A percentile compares a stretch with the other conserved stretches of the same genome.
Evolutionary conservation across 148 eudicot genomes (phyloP).

Genomic region (Polygonum aviculare): DNA sequence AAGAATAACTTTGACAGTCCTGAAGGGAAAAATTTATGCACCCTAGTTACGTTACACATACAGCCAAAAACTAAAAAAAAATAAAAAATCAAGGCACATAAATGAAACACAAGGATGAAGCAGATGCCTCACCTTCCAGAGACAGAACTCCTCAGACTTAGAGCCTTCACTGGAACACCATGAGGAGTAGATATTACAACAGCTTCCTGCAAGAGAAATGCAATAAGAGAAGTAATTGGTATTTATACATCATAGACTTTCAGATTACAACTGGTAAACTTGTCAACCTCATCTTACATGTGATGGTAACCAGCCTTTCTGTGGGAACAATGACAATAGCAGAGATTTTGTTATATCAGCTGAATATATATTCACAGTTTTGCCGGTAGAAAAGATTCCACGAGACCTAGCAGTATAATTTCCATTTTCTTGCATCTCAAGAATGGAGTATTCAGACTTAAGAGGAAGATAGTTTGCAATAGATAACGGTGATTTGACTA

Average conservation of each 20-base stretch:
- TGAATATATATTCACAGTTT: constrained; percentile 62
- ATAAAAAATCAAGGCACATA: constrained; percentile 5
- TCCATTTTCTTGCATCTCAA: constrained; percentile 79
- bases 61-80: background rate
- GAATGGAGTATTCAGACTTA: constrained; percentile 73
- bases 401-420: constrained; percentile 62
- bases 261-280: background rate
- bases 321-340: constrained; percentile 78
- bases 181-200: constrained; percentile 73
- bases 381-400: constrained; percentile 74
- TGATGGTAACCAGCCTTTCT: constrained; percentile 84
- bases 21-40: constrained; percentile 21
- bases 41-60: background rate
- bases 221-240: constrained; percentile 2
- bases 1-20: constrained; percentile 76
- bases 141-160: constrained; percentile 59
- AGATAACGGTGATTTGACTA: constrained; percentile 68
- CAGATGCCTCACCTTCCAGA: constrained; percentile 59
- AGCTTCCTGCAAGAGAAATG: constrained; percentile 46
- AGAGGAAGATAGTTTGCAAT: constrained; percentile 83
- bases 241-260: background rate
- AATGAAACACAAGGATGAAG: constrained; percentile 6
- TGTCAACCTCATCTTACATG: constrained; percentile 40
- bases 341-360: constrained; percentile 75
- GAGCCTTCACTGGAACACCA: constrained; percentile 42